These are phyloP conservation scores for Kodamaea neixiangensis DNA, from an alignment of 805 yeast species.

Conservation along the genomic window DNA sequence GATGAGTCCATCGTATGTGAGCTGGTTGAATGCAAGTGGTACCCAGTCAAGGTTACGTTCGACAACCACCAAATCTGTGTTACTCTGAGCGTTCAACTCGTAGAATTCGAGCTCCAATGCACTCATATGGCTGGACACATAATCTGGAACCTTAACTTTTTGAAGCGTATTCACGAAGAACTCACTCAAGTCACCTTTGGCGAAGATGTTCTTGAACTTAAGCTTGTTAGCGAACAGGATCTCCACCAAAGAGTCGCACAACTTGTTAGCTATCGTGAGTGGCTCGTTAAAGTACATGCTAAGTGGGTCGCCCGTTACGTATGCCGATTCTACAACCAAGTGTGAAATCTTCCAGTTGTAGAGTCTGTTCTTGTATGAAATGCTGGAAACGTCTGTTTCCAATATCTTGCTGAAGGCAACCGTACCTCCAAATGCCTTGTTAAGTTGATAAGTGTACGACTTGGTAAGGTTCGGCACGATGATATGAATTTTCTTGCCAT, in stretches of 20 bases:
- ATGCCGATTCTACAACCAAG: conserved; percentile 40
- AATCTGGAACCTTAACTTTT: conserved; percentile 36
- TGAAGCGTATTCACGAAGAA: conserved; percentile 46
- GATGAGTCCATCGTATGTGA: conserved; percentile 79
- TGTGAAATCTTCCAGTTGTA: conserved; percentile 49
- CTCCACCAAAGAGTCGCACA: conserved; percentile 52
- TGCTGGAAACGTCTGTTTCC: conserved; percentile 17
- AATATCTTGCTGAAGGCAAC: conserved; percentile 15
- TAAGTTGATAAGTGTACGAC: conserved; percentile 34
- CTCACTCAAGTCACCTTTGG: conserved; percentile 60
- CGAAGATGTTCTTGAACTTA: conserved; percentile 55
- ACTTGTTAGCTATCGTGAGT: conserved; percentile 43
- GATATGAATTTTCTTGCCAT: conserved; percentile 14
- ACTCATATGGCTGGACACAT: conserved; percentile 35
- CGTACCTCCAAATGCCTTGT: conserved; percentile 20
- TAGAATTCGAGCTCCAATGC: conserved; percentile 41
- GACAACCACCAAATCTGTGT: conserved; percentile 71
- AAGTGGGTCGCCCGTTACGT: conserved; percentile 44
- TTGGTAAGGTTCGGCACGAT: conserved; percentile 41
- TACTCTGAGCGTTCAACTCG: conserved; percentile 39
- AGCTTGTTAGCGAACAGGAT: conserved; percentile 42
- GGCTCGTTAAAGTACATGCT: conserved; percentile 48
- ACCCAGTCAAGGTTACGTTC: conserved; percentile 78
- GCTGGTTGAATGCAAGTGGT: conserved; percentile 71
- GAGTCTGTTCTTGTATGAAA: conserved; percentile 44